Percentiles rank a stretch among this genome's conserved stretches.
Evolutionary conservation across 345 rosid species (phyloP).

Genomic region (Hibiscus tridactylites): DNA sequence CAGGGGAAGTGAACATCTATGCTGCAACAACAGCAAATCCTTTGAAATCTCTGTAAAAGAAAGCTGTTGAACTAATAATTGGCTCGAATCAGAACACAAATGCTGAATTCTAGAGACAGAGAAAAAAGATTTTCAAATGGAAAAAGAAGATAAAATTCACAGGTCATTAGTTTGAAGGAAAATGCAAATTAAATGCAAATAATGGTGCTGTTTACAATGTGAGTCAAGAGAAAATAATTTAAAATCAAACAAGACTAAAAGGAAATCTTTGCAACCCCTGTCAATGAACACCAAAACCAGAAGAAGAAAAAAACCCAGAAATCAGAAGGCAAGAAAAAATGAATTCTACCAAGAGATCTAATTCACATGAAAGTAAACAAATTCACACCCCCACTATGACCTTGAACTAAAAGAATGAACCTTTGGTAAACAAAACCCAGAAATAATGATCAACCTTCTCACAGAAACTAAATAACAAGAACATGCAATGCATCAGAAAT

Average conservation of each 20-base stretch:
- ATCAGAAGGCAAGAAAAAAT: background rate
- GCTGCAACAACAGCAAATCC: background rate
- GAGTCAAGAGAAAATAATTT: background rate
- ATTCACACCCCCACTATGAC: background rate
- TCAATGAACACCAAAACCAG: background rate
- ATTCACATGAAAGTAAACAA: slow-evolving; percentile 4
- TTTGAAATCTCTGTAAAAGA: background rate
- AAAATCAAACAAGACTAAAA: background rate
- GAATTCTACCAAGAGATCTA: background rate
- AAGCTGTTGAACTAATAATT: background rate
- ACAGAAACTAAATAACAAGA: background rate
- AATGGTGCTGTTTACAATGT: background rate
- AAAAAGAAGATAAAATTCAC: background rate
- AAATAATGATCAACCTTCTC: background rate
- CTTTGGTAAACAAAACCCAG: background rate
- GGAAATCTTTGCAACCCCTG: background rate
- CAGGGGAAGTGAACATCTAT: background rate
- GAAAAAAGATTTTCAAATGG: background rate
- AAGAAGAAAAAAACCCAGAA: background rate
- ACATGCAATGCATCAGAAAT: slow-evolving; percentile 2
- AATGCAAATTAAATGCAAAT: background rate
- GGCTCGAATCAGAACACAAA: background rate
- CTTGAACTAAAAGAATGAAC: slow-evolving; percentile 5
- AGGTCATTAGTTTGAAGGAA: background rate
- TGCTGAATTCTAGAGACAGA: background rate